phyloP scores from a whole-genome alignment of 345 rosid species.

The Sisymbrium irio region DNA sequence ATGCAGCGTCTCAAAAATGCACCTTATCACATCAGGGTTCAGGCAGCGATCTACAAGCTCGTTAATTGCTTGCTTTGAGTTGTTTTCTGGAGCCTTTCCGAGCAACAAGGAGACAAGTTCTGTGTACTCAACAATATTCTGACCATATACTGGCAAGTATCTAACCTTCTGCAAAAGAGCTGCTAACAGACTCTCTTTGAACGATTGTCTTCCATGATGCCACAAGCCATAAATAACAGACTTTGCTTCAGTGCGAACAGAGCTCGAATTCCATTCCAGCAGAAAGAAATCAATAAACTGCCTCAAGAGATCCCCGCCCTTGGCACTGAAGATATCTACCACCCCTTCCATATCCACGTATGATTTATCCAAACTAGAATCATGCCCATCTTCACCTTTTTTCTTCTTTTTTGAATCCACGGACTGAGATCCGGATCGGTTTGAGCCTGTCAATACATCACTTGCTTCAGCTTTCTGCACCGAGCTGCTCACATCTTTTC shows the following conservation, averaged over 20 bases:
- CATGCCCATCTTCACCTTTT: slow-evolving; percentile 84
- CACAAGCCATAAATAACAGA: slow-evolving; percentile 87
- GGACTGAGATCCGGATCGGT: slow-evolving; percentile 60
- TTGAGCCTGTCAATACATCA: slow-evolving; percentile 58
- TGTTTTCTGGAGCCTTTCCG: slow-evolving; percentile 72
- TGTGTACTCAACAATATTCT: slow-evolving; percentile 89
- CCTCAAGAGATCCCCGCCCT: slow-evolving; percentile 67
- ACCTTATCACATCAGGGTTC: slow-evolving; percentile 67
- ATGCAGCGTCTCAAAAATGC: slow-evolving; percentile 88
- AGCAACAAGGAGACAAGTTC: slow-evolving; percentile 82
- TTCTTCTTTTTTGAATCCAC: slow-evolving; percentile 89
- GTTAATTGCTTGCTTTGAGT: slow-evolving; percentile 61
- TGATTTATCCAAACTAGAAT: slow-evolving; percentile 75
- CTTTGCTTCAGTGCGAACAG: slow-evolving; percentile 93
- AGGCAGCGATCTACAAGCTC: slow-evolving; percentile 80
- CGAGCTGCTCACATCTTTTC: slow-evolving; percentile 70
- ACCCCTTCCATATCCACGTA: slow-evolving; percentile 88
- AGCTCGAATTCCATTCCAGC: slow-evolving; percentile 92
- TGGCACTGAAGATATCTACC: slow-evolving; percentile 69
- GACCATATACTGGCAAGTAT: slow-evolving; percentile 85
- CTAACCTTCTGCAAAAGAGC: slow-evolving; percentile 68
- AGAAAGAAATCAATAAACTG: slow-evolving; percentile 91
- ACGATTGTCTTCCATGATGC: slow-evolving; percentile 85
- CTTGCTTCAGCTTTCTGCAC: slow-evolving; percentile 66
- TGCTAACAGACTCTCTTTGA: slow-evolving; percentile 73